Evolutionary conservation across 108 stramenopile species (phyloP), one percentile per base, ranked within the genome.

Genomic region (Stephanodiscus minutulus): DNA sequence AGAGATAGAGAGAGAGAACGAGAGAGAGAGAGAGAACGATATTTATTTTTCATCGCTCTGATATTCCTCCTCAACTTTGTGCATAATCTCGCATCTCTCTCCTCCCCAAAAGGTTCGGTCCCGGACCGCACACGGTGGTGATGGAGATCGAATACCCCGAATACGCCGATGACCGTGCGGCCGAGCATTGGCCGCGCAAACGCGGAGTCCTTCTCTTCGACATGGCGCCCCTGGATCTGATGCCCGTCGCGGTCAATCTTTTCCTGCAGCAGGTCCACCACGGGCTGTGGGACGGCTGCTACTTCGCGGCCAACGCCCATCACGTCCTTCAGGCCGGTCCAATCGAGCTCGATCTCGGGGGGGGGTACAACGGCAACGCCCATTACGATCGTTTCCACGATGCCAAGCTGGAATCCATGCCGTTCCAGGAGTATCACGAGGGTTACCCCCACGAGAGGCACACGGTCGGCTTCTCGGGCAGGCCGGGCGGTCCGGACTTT

Each of bases 401-500:
- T 11, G 55, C 64, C 6, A 80, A 77, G 25, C 58, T 86, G 64
- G 76, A 75, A 18, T 58, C 35, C 10, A 59, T 91, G 33, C 53
- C 79, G 10, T 97, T 88, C 70, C 92, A 93, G 67, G 96, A 97
- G 63, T 97, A 97, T 81, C 83, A 85, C 36, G 68, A 79, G 1
- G 66, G 82, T 0, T 91, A 75, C 64, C 90, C 87, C 3, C 96
- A 97, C 64, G 70, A 69, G 13, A 56, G 85, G 70, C 91, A 83
- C 65, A 93, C 96, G 7, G 29, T 95, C 8, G 96, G 94, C 7
- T 90, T 90, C 52, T 86, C 91, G 3, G 97, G 95, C 54, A 81
- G 97, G 46, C 97, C 97, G 2, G 95, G 90, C 15, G 97, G 97
- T 17, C 93, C 95, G 18, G 93, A 94, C 52, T 95, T 96, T 76